Evolutionary conservation across 768 basidiomycete species (phyloP).

Genomic region (Calocybe gangraenosa): DNA sequence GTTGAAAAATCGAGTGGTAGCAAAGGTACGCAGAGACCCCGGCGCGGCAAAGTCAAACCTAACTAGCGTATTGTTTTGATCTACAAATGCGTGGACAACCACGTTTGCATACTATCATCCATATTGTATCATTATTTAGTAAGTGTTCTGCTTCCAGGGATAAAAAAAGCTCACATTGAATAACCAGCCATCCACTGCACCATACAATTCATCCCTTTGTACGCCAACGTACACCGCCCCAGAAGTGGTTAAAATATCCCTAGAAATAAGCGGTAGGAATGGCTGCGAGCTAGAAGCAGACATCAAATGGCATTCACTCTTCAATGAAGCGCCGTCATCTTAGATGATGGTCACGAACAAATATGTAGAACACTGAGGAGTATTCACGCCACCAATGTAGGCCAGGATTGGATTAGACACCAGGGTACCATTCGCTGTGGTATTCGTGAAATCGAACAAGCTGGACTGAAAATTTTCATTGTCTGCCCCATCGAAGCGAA

Average conservation of each 20-base stretch:
- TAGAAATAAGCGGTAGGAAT: constrained; percentile 21
- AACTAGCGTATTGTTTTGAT: constrained; percentile 21
- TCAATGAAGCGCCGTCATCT: no score
- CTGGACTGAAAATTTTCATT: constrained; percentile 21
- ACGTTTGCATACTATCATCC: constrained; percentile 4
- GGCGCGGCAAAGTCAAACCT: constrained; percentile 25
- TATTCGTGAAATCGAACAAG: constrained; percentile 24
- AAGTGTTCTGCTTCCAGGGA: no score
- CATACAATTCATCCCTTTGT: constrained; percentile 23
- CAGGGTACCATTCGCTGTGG: constrained; percentile 20
- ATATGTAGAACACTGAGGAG: constrained; percentile 20
- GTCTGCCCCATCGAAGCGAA: constrained; percentile 21
- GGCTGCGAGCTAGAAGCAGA: constrained; percentile 9
- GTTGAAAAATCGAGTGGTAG: constrained; percentile 28
- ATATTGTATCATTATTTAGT: no score
- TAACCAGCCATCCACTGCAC: constrained; percentile 17
- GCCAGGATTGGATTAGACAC: constrained; percentile 21
- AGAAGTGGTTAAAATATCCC: constrained; percentile 19
- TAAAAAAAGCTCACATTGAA: constrained; percentile 10
- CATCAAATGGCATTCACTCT: constrained; percentile 6
- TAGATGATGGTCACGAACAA: constrained; percentile 16
- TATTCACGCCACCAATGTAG: constrained; percentile 16
- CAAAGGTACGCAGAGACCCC: constrained; percentile 21
- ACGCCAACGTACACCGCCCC: constrained; percentile 24
- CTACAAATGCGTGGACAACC: constrained; percentile 16